These are phyloP conservation scores for Sporothrix phasma DNA, from an alignment of 2,329 filamentous ascomycete species.

Conservation along the genomic window DNA sequence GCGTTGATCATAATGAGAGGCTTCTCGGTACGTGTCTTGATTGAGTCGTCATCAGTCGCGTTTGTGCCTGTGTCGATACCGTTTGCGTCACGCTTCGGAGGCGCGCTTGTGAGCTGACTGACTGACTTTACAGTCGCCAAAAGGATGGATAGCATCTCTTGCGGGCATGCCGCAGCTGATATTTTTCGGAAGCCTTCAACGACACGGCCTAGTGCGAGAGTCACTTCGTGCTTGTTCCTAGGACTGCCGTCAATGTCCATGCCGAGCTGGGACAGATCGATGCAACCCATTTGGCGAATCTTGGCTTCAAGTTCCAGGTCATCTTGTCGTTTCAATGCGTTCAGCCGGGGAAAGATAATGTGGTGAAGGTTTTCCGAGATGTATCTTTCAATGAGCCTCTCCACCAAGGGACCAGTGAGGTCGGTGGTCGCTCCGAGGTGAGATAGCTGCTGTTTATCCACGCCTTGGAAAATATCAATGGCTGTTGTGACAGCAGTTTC, in stretches of 20 bases:
- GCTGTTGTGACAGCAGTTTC: conserved; percentile 88
- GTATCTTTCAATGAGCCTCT: conserved; percentile 90
- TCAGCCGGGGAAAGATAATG: conserved; percentile 74
- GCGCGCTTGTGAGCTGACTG: conserved; percentile 51
- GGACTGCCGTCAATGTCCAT: conserved; percentile 73
- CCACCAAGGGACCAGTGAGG: conserved; percentile 81
- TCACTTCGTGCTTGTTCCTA: conserved; percentile 70
- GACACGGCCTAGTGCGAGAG: conserved; percentile 63
- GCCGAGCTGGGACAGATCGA: conserved; percentile 91
- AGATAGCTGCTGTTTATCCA: conserved; percentile 92
- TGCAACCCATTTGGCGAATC: conserved; percentile 83
- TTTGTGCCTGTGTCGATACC: not conserved
- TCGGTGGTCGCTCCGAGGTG: conserved; percentile 87
- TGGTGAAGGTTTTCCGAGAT: conserved; percentile 89
- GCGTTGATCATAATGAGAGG: conserved; percentile 59
- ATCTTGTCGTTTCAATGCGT: conserved; percentile 65
- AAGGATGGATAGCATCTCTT: conserved; percentile 79
- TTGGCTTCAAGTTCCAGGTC: conserved; percentile 82
- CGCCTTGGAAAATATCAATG: conserved; percentile 89
- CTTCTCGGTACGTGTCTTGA: conserved; percentile 34
- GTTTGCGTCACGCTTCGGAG: not conserved
- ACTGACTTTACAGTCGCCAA: conserved; percentile 74
- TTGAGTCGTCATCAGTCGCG: not conserved
- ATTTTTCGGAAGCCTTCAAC: conserved; percentile 88
- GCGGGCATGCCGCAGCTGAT: conserved; percentile 63